Percentiles rank a stretch among this genome's conserved stretches.
Evolutionary conservation across 2,329 filamentous ascomycete species (phyloP).

Genomic region (Sporothrix protearum): DNA sequence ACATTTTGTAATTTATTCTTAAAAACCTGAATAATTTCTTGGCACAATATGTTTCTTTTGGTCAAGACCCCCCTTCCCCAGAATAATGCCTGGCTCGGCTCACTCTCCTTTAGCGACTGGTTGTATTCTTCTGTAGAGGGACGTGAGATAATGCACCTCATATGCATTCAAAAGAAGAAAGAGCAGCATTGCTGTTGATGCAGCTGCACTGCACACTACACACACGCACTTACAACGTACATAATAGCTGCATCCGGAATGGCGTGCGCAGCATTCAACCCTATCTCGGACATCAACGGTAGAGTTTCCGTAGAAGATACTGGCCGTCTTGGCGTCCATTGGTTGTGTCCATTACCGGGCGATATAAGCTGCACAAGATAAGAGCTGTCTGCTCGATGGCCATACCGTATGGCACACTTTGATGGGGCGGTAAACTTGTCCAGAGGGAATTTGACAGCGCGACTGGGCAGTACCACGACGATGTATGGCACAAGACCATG

Average conservation of each 20-base stretch:
- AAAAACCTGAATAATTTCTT: too few relatives aligned
- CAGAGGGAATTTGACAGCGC: background rate
- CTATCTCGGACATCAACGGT: background rate
- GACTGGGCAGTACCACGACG: too few relatives aligned
- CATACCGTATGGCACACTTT: background rate
- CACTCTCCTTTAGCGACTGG: too few relatives aligned
- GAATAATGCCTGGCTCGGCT: too few relatives aligned
- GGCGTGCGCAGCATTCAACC: constrained; percentile 9
- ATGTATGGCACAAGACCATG: background rate
- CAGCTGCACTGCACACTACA: background rate
- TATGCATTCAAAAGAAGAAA: background rate
- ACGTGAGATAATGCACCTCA: constrained; percentile 10
- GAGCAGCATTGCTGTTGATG: background rate
- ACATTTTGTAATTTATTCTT: background rate
- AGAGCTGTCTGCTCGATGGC: background rate
- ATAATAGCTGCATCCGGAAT: background rate
- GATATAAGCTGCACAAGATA: background rate
- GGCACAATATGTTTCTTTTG: too few relatives aligned
- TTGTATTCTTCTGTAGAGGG: background rate
- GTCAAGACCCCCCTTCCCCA: background rate
- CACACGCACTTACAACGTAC: background rate
- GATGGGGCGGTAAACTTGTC: background rate
- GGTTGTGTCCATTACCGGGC: background rate
- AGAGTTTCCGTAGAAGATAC: background rate
- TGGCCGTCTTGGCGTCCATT: background rate